Conservation (phyloP, 208 protist genomes). For the Eutreptiella sp. region DNA sequence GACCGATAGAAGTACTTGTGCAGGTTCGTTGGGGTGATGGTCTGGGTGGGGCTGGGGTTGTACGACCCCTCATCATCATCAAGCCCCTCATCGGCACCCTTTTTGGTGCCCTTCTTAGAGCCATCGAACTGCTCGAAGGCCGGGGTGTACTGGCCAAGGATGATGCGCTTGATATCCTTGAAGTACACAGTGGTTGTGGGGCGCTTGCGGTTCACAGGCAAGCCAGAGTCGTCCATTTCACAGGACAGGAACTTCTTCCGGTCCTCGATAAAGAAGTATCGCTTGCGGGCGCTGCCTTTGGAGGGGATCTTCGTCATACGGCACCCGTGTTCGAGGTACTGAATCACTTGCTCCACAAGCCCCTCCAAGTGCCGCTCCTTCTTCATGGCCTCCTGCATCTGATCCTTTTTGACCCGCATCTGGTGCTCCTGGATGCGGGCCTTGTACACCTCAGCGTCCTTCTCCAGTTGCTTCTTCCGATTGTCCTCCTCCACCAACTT, state of each 20-base stretch:
- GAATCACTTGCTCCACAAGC: slow-evolving; percentile 69
- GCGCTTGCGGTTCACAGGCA: slow-evolving; percentile 65
- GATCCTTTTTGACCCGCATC: slow-evolving; percentile 69
- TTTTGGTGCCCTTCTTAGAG: slow-evolving; percentile 58
- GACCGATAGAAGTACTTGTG: slow-evolving; percentile 72
- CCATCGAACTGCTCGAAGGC: slow-evolving; percentile 63
- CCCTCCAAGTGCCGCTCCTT: slow-evolving; percentile 71
- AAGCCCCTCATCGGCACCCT: slow-evolving; percentile 53
- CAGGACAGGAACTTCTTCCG: slow-evolving; percentile 72
- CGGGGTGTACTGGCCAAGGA: slow-evolving; percentile 68
- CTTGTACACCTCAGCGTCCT: slow-evolving; percentile 68
- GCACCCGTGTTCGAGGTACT: slow-evolving; percentile 68
- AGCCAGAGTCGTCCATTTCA: slow-evolving; percentile 65
- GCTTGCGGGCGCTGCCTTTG: slow-evolving; percentile 55
- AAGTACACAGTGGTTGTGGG: slow-evolving; percentile 69
- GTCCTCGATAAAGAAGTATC: slow-evolving; percentile 78
- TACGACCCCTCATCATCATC: slow-evolving; percentile 70
- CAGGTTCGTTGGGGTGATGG: slow-evolving; percentile 61
- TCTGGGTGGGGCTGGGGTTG: slow-evolving; percentile 55
- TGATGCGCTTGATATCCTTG: slow-evolving; percentile 69
- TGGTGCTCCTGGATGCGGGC: slow-evolving; percentile 62
- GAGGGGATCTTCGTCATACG: slow-evolving; percentile 78
- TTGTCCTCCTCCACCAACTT: slow-evolving; percentile 71
- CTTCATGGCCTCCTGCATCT: slow-evolving; percentile 59
- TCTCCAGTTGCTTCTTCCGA: slow-evolving; percentile 74